Conservation (phyloP, 73 alveolate species). For the Blepharisma japonicum region DNA sequence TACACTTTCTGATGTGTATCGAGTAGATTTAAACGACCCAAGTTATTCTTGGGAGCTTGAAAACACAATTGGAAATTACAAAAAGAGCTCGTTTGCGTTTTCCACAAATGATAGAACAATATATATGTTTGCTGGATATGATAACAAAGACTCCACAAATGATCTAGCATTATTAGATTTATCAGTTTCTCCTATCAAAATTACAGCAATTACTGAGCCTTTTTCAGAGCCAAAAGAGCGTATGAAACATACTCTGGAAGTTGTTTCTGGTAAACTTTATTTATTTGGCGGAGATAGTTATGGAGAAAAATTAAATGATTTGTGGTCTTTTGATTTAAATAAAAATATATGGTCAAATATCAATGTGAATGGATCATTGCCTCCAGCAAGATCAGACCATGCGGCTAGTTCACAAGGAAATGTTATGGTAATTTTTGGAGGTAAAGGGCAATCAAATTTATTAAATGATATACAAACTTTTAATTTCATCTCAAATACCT, state of each 20-base stretch:
- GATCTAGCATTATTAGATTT: too few relatives aligned
- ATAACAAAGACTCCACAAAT: too few relatives aligned
- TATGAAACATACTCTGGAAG: background rate
- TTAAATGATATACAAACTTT: background rate
- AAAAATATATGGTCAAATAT: background rate
- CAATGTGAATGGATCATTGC: background rate
- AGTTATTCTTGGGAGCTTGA: too few relatives aligned
- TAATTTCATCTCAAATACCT: background rate
- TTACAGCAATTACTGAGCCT: too few relatives aligned
- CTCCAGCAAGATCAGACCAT: background rate
- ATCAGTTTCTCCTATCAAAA: too few relatives aligned
- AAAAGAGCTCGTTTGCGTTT: too few relatives aligned
- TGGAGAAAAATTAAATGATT: background rate
- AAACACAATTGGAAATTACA: too few relatives aligned
- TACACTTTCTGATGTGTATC: too few relatives aligned
- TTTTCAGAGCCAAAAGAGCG: background rate
- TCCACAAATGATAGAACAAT: too few relatives aligned
- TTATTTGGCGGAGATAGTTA: background rate
- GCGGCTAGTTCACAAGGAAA: constrained; percentile 9
- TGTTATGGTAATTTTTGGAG: constrained; percentile 1
- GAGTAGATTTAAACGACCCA: too few relatives aligned
- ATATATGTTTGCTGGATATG: too few relatives aligned
- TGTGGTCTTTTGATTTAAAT: background rate
- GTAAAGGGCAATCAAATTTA: background rate
- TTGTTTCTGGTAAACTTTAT: background rate